Conservation (phyloP, 257 asterid species). For the Nicotiana sylvestris region DNA sequence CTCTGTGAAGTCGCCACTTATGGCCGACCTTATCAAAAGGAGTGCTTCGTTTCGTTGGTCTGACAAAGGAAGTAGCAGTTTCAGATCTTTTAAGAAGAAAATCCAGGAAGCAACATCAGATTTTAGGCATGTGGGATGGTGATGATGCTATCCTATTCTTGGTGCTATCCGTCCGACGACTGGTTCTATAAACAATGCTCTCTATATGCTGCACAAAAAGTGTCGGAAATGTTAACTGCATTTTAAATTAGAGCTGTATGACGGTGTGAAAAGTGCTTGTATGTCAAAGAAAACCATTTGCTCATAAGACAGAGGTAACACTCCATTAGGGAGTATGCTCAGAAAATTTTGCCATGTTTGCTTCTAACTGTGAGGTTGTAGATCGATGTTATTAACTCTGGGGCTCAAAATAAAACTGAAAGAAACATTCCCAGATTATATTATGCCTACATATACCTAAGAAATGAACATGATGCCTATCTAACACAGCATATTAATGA, state of each 20-base stretch:
- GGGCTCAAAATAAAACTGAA: neutral
- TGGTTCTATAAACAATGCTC: neutral
- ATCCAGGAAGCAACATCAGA: conserved; percentile 66
- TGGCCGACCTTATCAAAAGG: conserved; percentile 58
- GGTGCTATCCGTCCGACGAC: neutral
- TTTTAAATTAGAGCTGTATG: neutral
- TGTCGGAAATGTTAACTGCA: neutral
- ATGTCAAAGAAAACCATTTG: no score
- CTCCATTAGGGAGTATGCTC: conserved; percentile 2
- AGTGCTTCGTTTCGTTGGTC: conserved; percentile 73
- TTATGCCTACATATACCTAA: neutral
- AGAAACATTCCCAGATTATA: conserved; percentile 2
- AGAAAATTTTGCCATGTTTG: conserved; percentile 1
- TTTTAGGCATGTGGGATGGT: conserved; percentile 34
- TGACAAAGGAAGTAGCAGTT: conserved; percentile 72
- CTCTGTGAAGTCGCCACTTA: conserved; percentile 55
- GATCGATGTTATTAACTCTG: neutral
- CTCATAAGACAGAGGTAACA: neutral
- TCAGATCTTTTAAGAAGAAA: conserved; percentile 72
- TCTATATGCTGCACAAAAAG: neutral
- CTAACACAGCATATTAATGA: neutral
- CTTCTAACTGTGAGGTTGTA: neutral
- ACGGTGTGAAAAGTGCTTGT: no score
- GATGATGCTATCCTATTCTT: neutral
- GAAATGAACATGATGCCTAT: neutral